phyloP scores from a whole-genome alignment of 306 rosid genomes.

The Vicia faba region DNA sequence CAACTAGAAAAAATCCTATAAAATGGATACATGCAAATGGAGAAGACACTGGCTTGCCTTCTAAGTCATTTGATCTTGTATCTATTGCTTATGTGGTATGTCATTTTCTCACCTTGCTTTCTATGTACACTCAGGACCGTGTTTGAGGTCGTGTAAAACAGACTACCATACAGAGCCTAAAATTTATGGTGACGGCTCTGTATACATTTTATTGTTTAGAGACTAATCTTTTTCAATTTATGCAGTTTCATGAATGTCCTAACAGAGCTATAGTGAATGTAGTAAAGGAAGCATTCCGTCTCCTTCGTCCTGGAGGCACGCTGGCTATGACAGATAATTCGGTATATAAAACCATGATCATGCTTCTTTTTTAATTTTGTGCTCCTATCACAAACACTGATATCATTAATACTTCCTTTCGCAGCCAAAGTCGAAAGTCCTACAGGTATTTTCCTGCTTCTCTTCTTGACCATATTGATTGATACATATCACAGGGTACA shows the following conservation, averaged over 20 bases:
- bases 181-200: no score
- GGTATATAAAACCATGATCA: slow-evolving; percentile 39
- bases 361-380: background rate
- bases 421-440: slow-evolving; percentile 65
- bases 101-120: background rate
- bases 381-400: slow-evolving; percentile 35
- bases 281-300: slow-evolving; percentile 61
- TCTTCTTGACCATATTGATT: slow-evolving; percentile 10
- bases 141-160: no score
- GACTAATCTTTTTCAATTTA: slow-evolving; percentile 1
- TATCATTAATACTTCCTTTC: slow-evolving; percentile 38
- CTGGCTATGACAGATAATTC: slow-evolving; percentile 58
- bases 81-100: slow-evolving; percentile 61
- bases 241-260: slow-evolving; percentile 76
- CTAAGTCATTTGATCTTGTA: slow-evolving; percentile 59
- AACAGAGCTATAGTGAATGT: slow-evolving; percentile 52
- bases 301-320: slow-evolving; percentile 73
- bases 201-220: background rate
- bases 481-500: no score
- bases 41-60: slow-evolving; percentile 63
- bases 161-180: no score
- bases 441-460: slow-evolving; percentile 53
- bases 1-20: slow-evolving; percentile 47
- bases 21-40: slow-evolving; percentile 70
- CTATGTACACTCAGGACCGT: no score